phyloP scores from a whole-genome alignment of 2,329 filamentous ascomycete species.

The Pseudogymnoascus verrucosus region DNA sequence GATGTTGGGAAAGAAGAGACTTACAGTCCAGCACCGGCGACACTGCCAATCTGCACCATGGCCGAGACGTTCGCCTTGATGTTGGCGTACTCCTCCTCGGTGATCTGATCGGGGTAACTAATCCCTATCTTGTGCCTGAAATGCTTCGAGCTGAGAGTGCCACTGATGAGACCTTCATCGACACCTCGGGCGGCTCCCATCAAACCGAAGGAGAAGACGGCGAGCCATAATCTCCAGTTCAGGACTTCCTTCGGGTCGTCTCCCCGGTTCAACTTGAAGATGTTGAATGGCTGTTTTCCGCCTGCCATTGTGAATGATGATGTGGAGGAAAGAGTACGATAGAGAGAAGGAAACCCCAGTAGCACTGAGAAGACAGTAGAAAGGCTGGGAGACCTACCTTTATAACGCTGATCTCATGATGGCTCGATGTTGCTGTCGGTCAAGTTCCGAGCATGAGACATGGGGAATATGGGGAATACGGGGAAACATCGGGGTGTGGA shows the following conservation, averaged over 20 bases:
- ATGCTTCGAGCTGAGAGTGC: conserved; percentile 58
- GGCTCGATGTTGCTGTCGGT: background rate
- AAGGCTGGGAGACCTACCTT: background rate
- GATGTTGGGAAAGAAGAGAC: conserved; percentile 15
- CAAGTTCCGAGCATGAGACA: background rate
- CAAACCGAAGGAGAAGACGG: conserved; percentile 64
- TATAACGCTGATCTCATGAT: background rate
- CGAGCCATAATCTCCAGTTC: conserved; percentile 74
- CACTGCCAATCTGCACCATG: conserved; percentile 75
- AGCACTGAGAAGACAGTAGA: background rate
- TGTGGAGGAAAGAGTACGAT: background rate
- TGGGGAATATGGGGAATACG: background rate
- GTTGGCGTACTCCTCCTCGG: conserved; percentile 47
- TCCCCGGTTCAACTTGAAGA: conserved; percentile 57
- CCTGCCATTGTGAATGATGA: conserved; percentile 36
- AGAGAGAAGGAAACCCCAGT: background rate
- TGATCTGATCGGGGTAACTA: conserved; percentile 35
- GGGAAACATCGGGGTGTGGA: background rate
- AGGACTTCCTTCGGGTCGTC: conserved; percentile 62
- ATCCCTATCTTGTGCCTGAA: conserved; percentile 55
- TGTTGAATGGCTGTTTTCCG: conserved; percentile 48
- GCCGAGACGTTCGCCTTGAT: conserved; percentile 69
- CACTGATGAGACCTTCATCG: conserved; percentile 73
- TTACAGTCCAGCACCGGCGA: conserved; percentile 58
- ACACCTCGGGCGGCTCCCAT: conserved; percentile 70